Evolutionary conservation across 2,329 filamentous ascomycete species (phyloP), one percentile per base, ranked within the genome.

Genomic region (Penicillium sp.): DNA sequence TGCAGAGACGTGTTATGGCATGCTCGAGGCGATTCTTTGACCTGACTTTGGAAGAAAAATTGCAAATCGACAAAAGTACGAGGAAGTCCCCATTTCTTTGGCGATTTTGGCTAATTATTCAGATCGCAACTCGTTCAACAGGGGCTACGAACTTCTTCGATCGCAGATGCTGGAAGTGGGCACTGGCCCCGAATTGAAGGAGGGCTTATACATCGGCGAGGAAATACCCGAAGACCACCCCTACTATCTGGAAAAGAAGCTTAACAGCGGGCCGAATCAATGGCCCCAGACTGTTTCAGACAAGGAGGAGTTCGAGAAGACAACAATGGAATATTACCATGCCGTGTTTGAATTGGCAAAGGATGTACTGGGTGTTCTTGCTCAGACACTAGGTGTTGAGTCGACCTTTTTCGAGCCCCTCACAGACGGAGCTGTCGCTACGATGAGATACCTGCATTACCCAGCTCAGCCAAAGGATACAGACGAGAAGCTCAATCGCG

Each of bases 401-500:
- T 69, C 73, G 34, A 61, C 56, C 21, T 76, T 70, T 49, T 78
- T 77, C 58, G 64, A 71, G 11, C 67, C 69, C 0, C 74, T 75
- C 27, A 69, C 67, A 0, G 56, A 63, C 2, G 67, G 67, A 9
- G 70, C 74, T 0, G 70, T 77, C 14, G 75, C 76, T 0, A 76
- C 71, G 10, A 73, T 78, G 67, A 67, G 76, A 9, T 65, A 75
- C 39, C 63, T 78, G n/a, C 75, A 78, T 54, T 78, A 78, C 57
- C 76, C 74, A 0, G 66, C 70, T 0, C 73, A 76, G 47, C 71
- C 73, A 1, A 67, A 70, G 1, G 71, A 76, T 24, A 64, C 64
- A 16, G 72, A 76, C 10, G 66, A 68, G 45, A 68, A 62, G 42
- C 60, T 75, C 27, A 73, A 69, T 14, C 62, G 74, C 1, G 76